Evolutionary conservation across 495 filamentous ascomycete species (phyloP), one percentile per base, ranked within the genome.

Genomic region (Hyaloscypha variabilis): DNA sequence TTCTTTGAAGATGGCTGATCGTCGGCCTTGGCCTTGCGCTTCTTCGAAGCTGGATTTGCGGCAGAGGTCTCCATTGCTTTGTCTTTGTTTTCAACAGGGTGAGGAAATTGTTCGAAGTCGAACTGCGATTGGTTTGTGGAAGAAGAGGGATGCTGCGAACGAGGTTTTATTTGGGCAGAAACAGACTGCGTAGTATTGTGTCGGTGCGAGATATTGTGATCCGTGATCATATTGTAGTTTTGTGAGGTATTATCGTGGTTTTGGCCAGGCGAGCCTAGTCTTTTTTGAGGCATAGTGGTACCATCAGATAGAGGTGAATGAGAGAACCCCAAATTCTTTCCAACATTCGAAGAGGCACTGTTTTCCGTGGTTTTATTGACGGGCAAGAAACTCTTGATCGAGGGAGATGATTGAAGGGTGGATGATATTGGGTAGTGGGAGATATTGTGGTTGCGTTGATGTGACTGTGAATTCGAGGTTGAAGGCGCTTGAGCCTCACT

Each of bases 321-420:
- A 13, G 23, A 25, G 0, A 13, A n/a, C 1, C 10, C 51, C 21
- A 23, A 54, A 29, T 17, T 23, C 51, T 54, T 54, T 23, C 13
- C 51, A 25, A 24, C 19, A 24, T 3, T 11, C 8, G 26, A 54
- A 25, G 8, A 29, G 10, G 23, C n/a, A 54, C 21, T 1, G 19
- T 54, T 29, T n/a, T 25, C 23, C 51, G 51, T 25, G 10, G 25
- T 11, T 58, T 69, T 69, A 56, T 66, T 69, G 31, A 70, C 64
- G 8, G 67, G 53, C 13, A 67, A 21, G 28, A 70, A 70, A 21
- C 60, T 59, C 36, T 70, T 66, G 60, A 70, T 67, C 4, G 30
- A 34, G 21, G 30, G 59, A 13, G 46, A 46, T 4, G 10, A 3
- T 46, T 46, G 39, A 46, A 19, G 14, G 1, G 17, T 46, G 39